A percentile compares a stretch with the other conserved stretches of the same genome.
Conservation (phyloP, 768 basidiomycete species). For the Termitomyces sp. region DNA sequence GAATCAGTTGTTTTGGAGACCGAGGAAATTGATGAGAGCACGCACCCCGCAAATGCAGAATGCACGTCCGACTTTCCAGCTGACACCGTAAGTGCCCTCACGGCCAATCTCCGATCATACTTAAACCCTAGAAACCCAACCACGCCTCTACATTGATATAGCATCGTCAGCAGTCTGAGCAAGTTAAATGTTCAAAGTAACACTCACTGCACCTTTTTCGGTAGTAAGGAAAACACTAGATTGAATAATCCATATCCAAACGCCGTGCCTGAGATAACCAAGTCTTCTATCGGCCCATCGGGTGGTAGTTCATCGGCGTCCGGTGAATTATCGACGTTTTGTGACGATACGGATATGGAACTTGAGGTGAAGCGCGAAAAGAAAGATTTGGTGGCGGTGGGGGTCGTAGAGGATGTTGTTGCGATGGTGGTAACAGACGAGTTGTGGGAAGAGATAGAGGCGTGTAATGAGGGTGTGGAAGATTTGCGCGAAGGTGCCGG, state of each 20-base stretch:
- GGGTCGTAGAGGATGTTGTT: constrained; percentile 5
- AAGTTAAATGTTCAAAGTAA: neutral
- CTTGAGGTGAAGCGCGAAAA: constrained; percentile 31
- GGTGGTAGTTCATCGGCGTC: constrained; percentile 14
- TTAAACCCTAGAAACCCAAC: constrained; percentile 77
- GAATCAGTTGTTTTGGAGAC: neutral
- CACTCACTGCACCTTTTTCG: constrained; percentile 60
- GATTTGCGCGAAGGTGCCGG: constrained; percentile 28
- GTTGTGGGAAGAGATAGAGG: constrained; percentile 14
- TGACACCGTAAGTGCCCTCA: constrained; percentile 63
- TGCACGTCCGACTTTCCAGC: constrained; percentile 67
- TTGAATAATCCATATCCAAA: constrained; percentile 79
- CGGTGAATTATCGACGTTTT: neutral
- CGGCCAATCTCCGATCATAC: constrained; percentile 60
- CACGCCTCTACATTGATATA: constrained; percentile 38
- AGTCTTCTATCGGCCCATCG: constrained; percentile 62
- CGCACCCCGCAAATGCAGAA: constrained; percentile 70
- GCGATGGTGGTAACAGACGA: constrained; percentile 11
- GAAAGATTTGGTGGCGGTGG: constrained; percentile 19
- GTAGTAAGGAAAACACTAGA: constrained; percentile 71
- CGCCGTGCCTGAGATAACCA: constrained; percentile 70
- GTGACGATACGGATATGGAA: constrained; percentile 14
- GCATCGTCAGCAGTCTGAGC: neutral
- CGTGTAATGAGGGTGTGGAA: constrained; percentile 16
- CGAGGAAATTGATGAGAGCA: constrained; percentile 3